These are phyloP conservation scores for Sisymbrium altissimum DNA, from an alignment of 345 rosid genomes.

Conservation along the genomic window DNA sequence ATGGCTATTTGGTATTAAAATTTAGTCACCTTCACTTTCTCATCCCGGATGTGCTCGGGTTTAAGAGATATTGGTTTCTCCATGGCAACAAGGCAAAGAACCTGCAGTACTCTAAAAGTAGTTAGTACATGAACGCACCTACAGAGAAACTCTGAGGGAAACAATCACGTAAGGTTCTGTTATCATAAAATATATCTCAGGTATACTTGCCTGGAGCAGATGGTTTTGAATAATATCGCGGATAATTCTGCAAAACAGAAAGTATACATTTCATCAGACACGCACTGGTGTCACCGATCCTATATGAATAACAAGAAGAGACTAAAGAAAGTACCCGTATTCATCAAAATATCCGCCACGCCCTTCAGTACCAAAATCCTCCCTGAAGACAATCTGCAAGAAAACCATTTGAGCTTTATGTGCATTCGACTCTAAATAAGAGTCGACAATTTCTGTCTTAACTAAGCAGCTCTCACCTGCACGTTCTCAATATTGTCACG, in stretches of 20 bases:
- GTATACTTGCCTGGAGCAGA: conserved; percentile 73
- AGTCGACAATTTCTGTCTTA: conserved; percentile 9
- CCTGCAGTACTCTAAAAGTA: conserved; percentile 42
- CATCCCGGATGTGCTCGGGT: conserved; percentile 97
- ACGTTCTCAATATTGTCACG: conserved; percentile 94
- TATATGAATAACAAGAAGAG: neutral
- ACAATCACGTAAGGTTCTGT: neutral
- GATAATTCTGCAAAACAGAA: conserved; percentile 54
- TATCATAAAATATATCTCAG: neutral
- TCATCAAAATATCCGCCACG: conserved; percentile 98
- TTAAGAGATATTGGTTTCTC: conserved; percentile 96
- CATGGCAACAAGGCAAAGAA: conserved; percentile 94
- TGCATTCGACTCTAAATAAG: neutral
- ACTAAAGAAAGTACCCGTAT: conserved; percentile 59
- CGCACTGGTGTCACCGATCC: neutral
- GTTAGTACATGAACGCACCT: neutral
- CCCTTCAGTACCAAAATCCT: conserved; percentile 97
- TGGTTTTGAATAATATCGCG: conserved; percentile 98
- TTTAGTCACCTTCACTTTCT: conserved; percentile 84
- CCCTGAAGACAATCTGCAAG: conserved; percentile 90
- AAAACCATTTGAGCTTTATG: neutral
- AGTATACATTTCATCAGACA: conserved; percentile 2
- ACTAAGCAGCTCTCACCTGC: conserved; percentile 53
- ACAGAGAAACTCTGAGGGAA: neutral
- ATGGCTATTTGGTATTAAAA: conserved; percentile 9